Percentiles rank a stretch among this genome's conserved stretches.
Evolutionary conservation across 768 basidiomycete genomes (phyloP).

Genomic region (Ramaria sp.): DNA sequence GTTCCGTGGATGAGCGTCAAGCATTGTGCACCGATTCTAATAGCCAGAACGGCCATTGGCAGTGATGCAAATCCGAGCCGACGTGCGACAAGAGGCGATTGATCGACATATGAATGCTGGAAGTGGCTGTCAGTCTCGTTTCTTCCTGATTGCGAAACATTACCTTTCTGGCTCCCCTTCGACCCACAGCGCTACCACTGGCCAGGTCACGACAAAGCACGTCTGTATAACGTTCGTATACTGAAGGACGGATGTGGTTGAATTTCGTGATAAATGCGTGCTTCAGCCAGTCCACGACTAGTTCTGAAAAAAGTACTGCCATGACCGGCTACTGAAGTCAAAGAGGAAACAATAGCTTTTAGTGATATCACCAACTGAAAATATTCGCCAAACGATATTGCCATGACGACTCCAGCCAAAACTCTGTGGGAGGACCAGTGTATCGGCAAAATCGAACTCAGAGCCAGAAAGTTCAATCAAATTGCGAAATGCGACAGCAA

Average conservation of each 20-base stretch:
- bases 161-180: constrained; percentile 64
- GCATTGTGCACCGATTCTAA: constrained; percentile 69
- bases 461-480: constrained; percentile 89
- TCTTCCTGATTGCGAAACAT: constrained; percentile 3
- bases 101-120: constrained; percentile 86
- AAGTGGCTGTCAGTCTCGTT: constrained; percentile 2
- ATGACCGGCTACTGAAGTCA: constrained; percentile 61
- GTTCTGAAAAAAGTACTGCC: constrained; percentile 84
- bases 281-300: constrained; percentile 96
- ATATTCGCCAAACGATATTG: constrained; percentile 76
- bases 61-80: constrained; percentile 89
- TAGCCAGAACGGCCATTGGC: constrained; percentile 76
- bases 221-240: constrained; percentile 92
- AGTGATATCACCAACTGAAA: constrained; percentile 55
- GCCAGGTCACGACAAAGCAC: constrained; percentile 91
- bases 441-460: constrained; percentile 70
- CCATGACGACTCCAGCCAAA: constrained; percentile 79
- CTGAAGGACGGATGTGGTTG: constrained; percentile 92
- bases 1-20: constrained; percentile 39
- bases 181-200: constrained; percentile 60
- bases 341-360: not conserved
- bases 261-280: constrained; percentile 99
- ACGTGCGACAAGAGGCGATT: constrained; percentile 88
- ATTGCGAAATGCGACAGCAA: constrained; percentile 86
- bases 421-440: constrained; percentile 67